Evolutionary conservation across 768 basidiomycete species (phyloP).

Genomic region (Pholiota molesta): DNA sequence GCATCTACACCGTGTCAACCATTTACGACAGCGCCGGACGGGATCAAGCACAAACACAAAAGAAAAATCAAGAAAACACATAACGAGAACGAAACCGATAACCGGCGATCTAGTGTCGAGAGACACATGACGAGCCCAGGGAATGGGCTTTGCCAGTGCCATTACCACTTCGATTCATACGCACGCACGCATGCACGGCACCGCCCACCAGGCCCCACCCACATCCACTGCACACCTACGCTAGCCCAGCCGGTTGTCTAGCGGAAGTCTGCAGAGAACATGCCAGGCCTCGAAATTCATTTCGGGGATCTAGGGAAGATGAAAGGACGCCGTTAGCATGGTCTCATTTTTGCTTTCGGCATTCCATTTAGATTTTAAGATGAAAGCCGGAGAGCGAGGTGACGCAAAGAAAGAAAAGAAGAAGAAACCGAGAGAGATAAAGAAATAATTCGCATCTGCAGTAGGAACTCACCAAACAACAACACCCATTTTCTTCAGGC

Average conservation of each 20-base stretch:
- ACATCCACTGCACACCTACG: constrained; percentile 67
- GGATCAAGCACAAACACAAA: background rate
- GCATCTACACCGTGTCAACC: background rate
- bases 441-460: constrained; percentile 22
- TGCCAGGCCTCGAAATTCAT: constrained; percentile 38
- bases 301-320: background rate
- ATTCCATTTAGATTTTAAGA: background rate
- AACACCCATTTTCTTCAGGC: constrained; percentile 62
- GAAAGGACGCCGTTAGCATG: background rate
- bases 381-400: constrained; percentile 6
- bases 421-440: constrained; percentile 1
- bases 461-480: constrained; percentile 44
- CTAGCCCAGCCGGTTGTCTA: constrained; percentile 46
- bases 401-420: background rate
- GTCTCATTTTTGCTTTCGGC: background rate
- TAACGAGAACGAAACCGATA: background rate
- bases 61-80: background rate
- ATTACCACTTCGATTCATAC: background rate
- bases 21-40: background rate
- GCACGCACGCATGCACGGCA: background rate
- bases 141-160: background rate
- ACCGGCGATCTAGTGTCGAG: background rate
- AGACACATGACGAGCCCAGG: background rate
- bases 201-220: constrained; percentile 31
- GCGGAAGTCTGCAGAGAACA: constrained; percentile 61